A percentile compares a stretch with the other conserved stretches of the same genome.
phyloP scores from a whole-genome alignment of 345 rosid genomes.

The Hibiscus trionum region DNA sequence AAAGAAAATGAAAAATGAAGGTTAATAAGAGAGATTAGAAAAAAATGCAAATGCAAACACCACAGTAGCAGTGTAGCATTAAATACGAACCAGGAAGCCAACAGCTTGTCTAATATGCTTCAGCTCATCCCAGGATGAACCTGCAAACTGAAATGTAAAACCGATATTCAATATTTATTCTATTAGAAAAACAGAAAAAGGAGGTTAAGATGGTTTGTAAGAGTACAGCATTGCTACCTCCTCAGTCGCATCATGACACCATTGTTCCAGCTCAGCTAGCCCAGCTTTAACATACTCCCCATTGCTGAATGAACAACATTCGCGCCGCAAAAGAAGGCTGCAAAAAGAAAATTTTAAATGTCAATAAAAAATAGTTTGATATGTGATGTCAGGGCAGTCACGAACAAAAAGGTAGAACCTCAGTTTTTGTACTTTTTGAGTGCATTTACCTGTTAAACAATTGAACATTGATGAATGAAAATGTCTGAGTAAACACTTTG shows the following conservation, averaged over 20 bases:
- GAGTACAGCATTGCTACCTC: constrained; percentile 33
- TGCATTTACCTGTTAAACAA: constrained; percentile 76
- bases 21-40: neutral
- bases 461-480: constrained; percentile 90
- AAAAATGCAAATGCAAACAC: neutral
- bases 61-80: neutral
- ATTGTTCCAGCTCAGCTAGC: constrained; percentile 78
- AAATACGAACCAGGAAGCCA: constrained; percentile 74
- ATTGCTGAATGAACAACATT: constrained; percentile 96
- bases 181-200: neutral
- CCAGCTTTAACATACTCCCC: constrained; percentile 95
- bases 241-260: constrained; percentile 78
- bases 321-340: constrained; percentile 93
- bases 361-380: neutral
- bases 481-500: constrained; percentile 82
- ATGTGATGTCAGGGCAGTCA: constrained; percentile 2
- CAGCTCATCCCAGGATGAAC: constrained; percentile 87
- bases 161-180: constrained; percentile 11
- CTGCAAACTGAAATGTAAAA: constrained; percentile 53
- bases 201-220: neutral
- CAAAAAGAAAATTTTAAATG: constrained; percentile 12
- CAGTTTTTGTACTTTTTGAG: neutral
- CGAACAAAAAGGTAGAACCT: constrained; percentile 12
- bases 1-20: constrained; percentile 1
- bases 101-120: constrained; percentile 97